A percentile compares a stretch with the other conserved stretches of the same genome.
Conservation (phyloP, 129 eudicot species). For the Smallanthus sonchifolius region DNA sequence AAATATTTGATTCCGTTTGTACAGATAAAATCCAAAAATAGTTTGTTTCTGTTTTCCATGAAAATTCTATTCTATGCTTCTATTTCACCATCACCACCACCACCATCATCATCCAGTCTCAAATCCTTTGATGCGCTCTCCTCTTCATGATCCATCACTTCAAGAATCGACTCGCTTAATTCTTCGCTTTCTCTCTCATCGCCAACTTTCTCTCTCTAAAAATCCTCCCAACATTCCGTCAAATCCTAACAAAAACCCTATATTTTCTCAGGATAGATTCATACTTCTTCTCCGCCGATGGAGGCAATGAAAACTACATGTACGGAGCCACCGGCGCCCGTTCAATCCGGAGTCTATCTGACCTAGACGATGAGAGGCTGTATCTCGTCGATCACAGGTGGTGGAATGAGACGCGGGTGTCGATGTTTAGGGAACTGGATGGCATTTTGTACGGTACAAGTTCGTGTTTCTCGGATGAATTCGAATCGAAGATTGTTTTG, state of each 20-base stretch:
- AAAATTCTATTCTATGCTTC: neutral
- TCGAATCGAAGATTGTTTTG: conserved; percentile 38
- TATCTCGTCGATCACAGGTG: conserved; percentile 53
- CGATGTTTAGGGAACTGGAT: conserved; percentile 29
- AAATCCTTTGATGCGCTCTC: neutral
- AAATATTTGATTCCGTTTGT: too few relatives aligned
- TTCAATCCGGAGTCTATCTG: conserved; percentile 17
- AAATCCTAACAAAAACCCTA: conserved; percentile 44
- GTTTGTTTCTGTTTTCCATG: too few relatives aligned
- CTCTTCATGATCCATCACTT: conserved; percentile 47
- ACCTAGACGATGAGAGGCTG: conserved; percentile 32
- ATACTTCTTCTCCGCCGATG: conserved; percentile 33
- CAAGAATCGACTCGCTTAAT: conserved; percentile 35
- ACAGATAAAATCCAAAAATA: too few relatives aligned
- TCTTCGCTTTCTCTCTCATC: conserved; percentile 39
- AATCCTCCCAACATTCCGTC: conserved; percentile 28
- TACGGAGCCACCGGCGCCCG: conserved; percentile 5
- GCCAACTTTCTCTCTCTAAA: conserved; percentile 39
- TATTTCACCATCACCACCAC: neutral
- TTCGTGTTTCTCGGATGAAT: conserved; percentile 14
- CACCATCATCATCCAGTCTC: neutral
- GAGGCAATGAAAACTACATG: conserved; percentile 22
- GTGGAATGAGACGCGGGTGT: conserved; percentile 56
- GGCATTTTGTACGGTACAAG: conserved; percentile 39
- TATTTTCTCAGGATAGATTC: conserved; percentile 37